These are phyloP conservation scores for Ophiostoma sp. DNA, from an alignment of 2,329 filamentous ascomycete genomes.

Conservation along the genomic window DNA sequence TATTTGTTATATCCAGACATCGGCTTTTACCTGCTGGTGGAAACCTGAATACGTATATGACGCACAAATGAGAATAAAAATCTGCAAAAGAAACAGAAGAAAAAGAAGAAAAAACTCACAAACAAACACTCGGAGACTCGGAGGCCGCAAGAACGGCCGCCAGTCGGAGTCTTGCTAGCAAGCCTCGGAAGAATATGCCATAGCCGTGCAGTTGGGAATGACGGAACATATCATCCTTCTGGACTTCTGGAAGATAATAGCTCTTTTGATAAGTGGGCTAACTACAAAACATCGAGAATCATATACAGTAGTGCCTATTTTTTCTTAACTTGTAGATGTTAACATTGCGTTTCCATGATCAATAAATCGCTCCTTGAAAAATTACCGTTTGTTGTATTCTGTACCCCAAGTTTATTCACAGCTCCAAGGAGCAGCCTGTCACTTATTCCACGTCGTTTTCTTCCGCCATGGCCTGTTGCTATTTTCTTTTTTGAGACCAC, in stretches of 20 bases:
- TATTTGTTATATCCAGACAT: neutral
- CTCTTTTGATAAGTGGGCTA: neutral
- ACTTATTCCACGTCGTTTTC: constrained; percentile 10
- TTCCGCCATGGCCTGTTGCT: neutral
- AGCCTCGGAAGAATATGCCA: neutral
- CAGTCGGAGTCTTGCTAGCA: neutral
- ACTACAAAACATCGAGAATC: neutral
- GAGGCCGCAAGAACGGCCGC: constrained; percentile 1
- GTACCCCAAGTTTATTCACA: neutral
- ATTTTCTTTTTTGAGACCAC: no score
- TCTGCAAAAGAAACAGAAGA: neutral
- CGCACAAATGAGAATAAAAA: neutral
- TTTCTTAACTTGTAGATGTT: no score
- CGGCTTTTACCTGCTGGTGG: neutral
- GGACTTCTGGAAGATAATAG: neutral
- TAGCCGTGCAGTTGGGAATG: neutral
- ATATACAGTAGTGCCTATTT: neutral
- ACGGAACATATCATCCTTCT: neutral
- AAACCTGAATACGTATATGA: neutral
- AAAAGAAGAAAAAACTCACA: neutral
- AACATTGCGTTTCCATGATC: no score
- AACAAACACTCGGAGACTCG: neutral
- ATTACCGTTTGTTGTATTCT: neutral
- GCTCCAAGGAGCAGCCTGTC: neutral
- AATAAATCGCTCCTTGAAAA: no score